These are phyloP conservation scores for Cyberlindnera bimundalis DNA, from an alignment of 805 yeast genomes.

Conservation along the genomic window DNA sequence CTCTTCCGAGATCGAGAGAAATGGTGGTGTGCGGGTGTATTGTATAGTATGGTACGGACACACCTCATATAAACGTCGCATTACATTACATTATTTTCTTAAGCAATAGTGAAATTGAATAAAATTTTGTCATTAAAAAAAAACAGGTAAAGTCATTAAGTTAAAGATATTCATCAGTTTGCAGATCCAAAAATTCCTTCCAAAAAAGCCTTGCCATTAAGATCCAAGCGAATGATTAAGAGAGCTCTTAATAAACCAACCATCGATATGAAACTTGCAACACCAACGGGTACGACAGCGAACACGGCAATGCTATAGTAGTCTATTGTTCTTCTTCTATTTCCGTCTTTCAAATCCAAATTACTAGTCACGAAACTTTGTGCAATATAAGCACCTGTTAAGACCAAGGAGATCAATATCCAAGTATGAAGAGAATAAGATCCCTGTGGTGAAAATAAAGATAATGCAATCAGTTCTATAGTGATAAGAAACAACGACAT, in stretches of 20 bases:
- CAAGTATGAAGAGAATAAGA: slow-evolving; percentile 82
- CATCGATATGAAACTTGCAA: slow-evolving; percentile 93
- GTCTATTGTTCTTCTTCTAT: slow-evolving; percentile 62
- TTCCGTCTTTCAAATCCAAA: slow-evolving; percentile 41
- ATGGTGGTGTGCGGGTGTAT: slow-evolving; percentile 3
- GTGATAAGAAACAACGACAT: slow-evolving; percentile 73
- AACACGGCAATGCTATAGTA: slow-evolving; percentile 86
- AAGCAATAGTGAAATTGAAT: too few species aligned
- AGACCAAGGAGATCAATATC: slow-evolving; percentile 83
- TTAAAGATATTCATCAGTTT: background rate
- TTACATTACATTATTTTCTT: too few species aligned
- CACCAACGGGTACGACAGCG: slow-evolving; percentile 97
- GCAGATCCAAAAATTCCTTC: slow-evolving; percentile 6
- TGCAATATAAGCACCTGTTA: slow-evolving; percentile 74
- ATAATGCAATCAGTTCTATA: slow-evolving; percentile 62
- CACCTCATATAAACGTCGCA: too few species aligned
- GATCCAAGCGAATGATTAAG: slow-evolving; percentile 68
- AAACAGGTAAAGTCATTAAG: too few species aligned
- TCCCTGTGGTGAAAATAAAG: slow-evolving; percentile 67
- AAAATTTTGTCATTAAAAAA: background rate
- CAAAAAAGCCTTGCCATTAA: slow-evolving; percentile 27
- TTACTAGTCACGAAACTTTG: slow-evolving; percentile 88
- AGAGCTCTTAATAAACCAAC: slow-evolving; percentile 73
- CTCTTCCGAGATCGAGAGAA: too few species aligned
- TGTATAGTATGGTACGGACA: too few species aligned